Evolutionary conservation across 164 flowering plant genomes (phyloP), one percentile per base, ranked within the genome.

Genomic region (Magnolia officinalis): DNA sequence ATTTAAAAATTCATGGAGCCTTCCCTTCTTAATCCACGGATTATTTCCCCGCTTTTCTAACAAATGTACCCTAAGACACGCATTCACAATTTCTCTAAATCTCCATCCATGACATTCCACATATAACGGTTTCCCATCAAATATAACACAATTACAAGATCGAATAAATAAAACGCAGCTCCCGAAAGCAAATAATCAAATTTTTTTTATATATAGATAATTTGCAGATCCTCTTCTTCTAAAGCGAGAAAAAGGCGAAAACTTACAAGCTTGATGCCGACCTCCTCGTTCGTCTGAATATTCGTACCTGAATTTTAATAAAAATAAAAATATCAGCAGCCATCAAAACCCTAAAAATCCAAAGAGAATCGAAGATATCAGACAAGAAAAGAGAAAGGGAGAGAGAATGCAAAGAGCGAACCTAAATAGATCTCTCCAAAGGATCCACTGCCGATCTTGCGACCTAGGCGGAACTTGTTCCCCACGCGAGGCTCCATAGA

Each of bases 401-500:
- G 59, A 72, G 72, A 37, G 23, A 64, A 50, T 64, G 11, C 23
- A 1, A 65, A 29, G 8, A 69, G 83, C 87, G 9, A 79, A 93
- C 98, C 98, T 1, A 90, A 85, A 83, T 90, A 91, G 89, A 93
- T 93, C 88, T 93, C 98, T 11, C 98, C 98, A 67, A 91, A 93
- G 3, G 98, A 93, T 19, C 98, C 98, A 82, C 96, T 90, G 51
- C 98, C 98, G 80, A 93, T 91, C 87, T 93, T 93, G 72, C 98
- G 88, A 74, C 98, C 96, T 20, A 93, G 87, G 63, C 93, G 86
- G 75, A 84, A 93, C 85, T 90, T 93, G 81, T 90, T 91, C 72
- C 95, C 94, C 8, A 93, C 94, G 45, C 96, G 93, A 74, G 96
- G 91, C 86, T 93, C 96, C 98, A 93, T 93, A n/a, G 20, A 51